Conservation (phyloP, 139 green algal genomes). For the Spirogloea muscicola region DNA sequence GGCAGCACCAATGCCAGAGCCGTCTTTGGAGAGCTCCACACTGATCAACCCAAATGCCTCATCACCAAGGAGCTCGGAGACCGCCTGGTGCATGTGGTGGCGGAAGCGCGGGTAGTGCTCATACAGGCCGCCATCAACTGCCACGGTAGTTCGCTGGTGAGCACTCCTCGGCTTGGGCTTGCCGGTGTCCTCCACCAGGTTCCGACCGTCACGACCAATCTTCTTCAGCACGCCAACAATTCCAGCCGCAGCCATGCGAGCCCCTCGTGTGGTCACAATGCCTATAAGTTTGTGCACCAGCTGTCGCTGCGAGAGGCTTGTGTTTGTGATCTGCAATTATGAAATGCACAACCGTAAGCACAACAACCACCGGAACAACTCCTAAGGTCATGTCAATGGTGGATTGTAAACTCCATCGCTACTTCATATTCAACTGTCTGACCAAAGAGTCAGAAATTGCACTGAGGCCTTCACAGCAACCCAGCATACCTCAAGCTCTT, state of each 20-base stretch:
- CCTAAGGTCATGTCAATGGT: too few relatives aligned
- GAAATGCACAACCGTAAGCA: too few relatives aligned
- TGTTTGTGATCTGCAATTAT: conserved; percentile 16
- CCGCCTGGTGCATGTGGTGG: conserved; percentile 1
- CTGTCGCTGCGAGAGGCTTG: not conserved
- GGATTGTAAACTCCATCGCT: too few relatives aligned
- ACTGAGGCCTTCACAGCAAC: too few relatives aligned
- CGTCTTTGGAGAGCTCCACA: conserved; percentile 27
- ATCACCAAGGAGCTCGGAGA: conserved; percentile 22
- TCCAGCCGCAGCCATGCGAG: conserved; percentile 9
- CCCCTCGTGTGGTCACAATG: conserved; percentile 2
- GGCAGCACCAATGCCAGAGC: conserved; percentile 29
- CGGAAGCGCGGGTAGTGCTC: conserved; percentile 29
- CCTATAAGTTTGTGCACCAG: conserved; percentile 5
- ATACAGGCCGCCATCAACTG: conserved; percentile 29
- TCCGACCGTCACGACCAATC: conserved; percentile 17
- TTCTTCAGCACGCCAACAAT: conserved; percentile 38
- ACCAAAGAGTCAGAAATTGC: too few relatives aligned
- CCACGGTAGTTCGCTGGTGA: too few relatives aligned
- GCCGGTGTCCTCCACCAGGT: too few relatives aligned
- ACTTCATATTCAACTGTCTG: too few relatives aligned
- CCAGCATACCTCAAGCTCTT: conserved; percentile 15
- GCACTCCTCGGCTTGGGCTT: too few relatives aligned
- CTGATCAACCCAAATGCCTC: not conserved
- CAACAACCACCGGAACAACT: too few relatives aligned